phyloP scores from a whole-genome alignment of 345 rosid genomes.

The Citrus unshiu region DNA sequence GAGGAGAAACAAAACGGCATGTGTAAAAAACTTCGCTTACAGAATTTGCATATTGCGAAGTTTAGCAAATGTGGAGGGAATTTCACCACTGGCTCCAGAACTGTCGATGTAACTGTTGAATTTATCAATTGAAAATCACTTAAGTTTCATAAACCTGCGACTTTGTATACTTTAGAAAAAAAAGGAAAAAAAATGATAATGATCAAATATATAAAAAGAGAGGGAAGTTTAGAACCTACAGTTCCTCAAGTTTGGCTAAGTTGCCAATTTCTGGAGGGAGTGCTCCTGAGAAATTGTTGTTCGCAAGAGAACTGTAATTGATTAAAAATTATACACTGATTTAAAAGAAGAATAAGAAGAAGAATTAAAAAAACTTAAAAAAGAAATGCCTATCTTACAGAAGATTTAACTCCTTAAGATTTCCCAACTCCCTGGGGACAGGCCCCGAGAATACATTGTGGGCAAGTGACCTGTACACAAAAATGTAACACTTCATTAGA shows the following conservation, averaged over 20 bases:
- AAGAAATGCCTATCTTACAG: slow-evolving; percentile 24
- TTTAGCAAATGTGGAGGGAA: slow-evolving; percentile 9
- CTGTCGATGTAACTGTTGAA: neutral
- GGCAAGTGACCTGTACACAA: slow-evolving; percentile 26
- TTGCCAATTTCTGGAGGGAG: slow-evolving; percentile 12
- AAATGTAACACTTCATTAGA: neutral
- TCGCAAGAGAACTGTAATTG: neutral
- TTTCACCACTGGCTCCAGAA: slow-evolving; percentile 2
- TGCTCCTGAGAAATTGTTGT: slow-evolving; percentile 7
- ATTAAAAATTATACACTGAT: neutral
- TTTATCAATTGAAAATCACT: neutral
- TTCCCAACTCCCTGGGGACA: slow-evolving; percentile 38
- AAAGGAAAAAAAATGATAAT: neutral
- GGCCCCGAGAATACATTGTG: slow-evolving; percentile 33
- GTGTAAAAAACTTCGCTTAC: neutral
- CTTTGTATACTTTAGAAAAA: neutral
- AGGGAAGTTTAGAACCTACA: neutral
- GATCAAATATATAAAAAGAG: neutral
- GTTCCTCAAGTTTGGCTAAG: slow-evolving; percentile 1
- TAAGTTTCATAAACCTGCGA: neutral
- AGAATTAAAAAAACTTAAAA: too few relatives aligned
- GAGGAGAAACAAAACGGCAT: neutral
- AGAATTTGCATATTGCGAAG: neutral
- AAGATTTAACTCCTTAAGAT: slow-evolving; percentile 16
- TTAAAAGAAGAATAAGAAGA: too few relatives aligned